These are phyloP conservation scores for Thielaviopsis punctulata DNA, from an alignment of 2,329 filamentous ascomycete species.

Conservation along the genomic window DNA sequence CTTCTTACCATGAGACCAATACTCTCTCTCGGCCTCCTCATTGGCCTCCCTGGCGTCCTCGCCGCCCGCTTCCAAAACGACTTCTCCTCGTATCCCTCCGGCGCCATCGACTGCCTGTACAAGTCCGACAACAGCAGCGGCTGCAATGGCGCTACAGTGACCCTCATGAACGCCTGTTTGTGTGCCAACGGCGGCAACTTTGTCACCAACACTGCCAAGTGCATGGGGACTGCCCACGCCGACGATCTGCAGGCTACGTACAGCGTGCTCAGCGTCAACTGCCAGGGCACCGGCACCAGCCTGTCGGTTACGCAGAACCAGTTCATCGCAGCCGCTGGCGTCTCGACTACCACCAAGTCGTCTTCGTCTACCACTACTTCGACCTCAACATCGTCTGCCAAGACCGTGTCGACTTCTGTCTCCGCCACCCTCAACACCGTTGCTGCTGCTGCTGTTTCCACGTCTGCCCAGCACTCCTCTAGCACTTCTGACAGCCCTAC, in stretches of 20 bases:
- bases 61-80: conserved; percentile 17
- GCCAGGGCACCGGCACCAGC: conserved; percentile 26
- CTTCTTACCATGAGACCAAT: conserved; percentile 5
- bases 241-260: conserved; percentile 27
- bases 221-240: conserved; percentile 21
- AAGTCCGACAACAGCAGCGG: conserved; percentile 22
- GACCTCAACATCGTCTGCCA: conserved; percentile 9
- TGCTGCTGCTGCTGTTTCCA: not conserved
- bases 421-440: not conserved
- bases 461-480: not conserved
- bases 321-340: conserved; percentile 20
- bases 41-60: conserved; percentile 15
- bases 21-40: conserved; percentile 18
- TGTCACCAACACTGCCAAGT: conserved; percentile 28
- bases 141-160: conserved; percentile 25
- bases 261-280: conserved; percentile 26
- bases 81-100: conserved; percentile 21
- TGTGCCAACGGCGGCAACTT: conserved; percentile 33
- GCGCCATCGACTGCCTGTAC: conserved; percentile 25
- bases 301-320: conserved; percentile 24
- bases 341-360: conserved; percentile 10
- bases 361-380: conserved; percentile 3
- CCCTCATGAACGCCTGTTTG: conserved; percentile 30
- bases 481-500: too few species aligned
- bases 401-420: conserved; percentile 1